Percentiles rank a stretch among this genome's conserved stretches.
Conservation (phyloP, 805 yeast species). For the Cyberlindnera petersonii region DNA sequence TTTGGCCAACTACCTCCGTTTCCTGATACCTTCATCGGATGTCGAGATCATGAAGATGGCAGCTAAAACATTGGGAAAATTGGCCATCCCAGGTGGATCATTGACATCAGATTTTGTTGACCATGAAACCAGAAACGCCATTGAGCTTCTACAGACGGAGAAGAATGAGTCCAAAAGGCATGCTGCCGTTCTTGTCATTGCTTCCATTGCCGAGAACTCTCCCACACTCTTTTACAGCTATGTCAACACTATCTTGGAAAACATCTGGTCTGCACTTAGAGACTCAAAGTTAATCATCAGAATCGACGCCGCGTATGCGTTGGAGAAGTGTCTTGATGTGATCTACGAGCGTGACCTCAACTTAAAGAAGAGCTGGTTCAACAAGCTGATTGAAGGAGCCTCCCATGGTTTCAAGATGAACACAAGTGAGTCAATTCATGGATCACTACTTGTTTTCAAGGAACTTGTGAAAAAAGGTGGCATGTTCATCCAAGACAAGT, state of each 20-base stretch:
- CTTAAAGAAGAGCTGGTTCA: constrained; percentile 72
- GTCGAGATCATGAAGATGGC: constrained; percentile 83
- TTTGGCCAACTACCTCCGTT: constrained; percentile 82
- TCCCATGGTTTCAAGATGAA: constrained; percentile 51
- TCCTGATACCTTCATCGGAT: constrained; percentile 77
- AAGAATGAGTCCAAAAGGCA: constrained; percentile 83
- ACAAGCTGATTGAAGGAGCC: constrained; percentile 64
- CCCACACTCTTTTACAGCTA: constrained; percentile 80
- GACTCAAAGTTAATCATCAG: constrained; percentile 75
- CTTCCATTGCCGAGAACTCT: constrained; percentile 80
- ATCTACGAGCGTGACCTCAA: constrained; percentile 74
- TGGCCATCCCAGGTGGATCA: constrained; percentile 87
- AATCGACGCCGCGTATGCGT: constrained; percentile 77
- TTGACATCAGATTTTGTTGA: constrained; percentile 91
- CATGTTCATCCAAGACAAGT: constrained; percentile 63
- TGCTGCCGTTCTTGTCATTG: constrained; percentile 81
- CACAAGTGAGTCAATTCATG: constrained; percentile 75
- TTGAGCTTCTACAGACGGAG: constrained; percentile 90
- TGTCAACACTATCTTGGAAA: constrained; percentile 72
- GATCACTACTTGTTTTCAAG: constrained; percentile 75
- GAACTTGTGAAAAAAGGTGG: constrained; percentile 74
- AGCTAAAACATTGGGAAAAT: constrained; percentile 79
- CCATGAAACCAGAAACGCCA: constrained; percentile 80
- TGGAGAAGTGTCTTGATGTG: constrained; percentile 74
- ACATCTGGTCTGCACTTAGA: constrained; percentile 82